These are phyloP conservation scores for Elymus sibiricus DNA, from an alignment of 176 grass and related monocot species.

Conservation along the genomic window DNA sequence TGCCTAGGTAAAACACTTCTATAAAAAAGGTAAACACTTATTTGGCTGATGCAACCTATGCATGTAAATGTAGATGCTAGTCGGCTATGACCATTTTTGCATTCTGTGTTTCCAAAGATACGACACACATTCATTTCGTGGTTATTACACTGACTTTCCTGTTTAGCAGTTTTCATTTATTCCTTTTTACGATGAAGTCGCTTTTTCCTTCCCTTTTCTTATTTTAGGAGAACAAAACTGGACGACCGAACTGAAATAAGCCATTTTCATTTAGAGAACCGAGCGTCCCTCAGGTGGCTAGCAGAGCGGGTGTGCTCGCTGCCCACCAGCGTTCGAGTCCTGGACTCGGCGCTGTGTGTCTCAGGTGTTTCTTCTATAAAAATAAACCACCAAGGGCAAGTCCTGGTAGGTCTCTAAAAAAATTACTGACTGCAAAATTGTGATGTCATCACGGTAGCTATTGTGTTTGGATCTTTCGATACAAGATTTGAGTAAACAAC, in stretches of 20 bases:
- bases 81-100: background rate
- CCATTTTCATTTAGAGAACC: background rate
- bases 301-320: no score
- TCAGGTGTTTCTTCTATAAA: no score
- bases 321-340: no score
- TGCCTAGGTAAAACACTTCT: background rate
- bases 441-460: background rate
- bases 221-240: background rate
- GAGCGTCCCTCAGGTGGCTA: no score
- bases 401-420: no score
- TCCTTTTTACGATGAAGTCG: background rate
- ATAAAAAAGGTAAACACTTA: conserved; percentile 18
- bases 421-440: background rate
- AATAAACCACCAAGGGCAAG: no score
- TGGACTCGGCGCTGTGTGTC: no score
- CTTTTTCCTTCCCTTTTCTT: background rate
- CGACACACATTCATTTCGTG: background rate
- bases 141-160: background rate
- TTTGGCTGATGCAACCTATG: background rate
- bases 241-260: background rate
- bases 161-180: background rate
- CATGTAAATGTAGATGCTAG: background rate
- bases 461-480: background rate
- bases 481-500: background rate
- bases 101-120: conserved; percentile 8